phyloP scores from a whole-genome alignment of 1,284 basidiomycete species.

The Cystobasidium sp. region DNA sequence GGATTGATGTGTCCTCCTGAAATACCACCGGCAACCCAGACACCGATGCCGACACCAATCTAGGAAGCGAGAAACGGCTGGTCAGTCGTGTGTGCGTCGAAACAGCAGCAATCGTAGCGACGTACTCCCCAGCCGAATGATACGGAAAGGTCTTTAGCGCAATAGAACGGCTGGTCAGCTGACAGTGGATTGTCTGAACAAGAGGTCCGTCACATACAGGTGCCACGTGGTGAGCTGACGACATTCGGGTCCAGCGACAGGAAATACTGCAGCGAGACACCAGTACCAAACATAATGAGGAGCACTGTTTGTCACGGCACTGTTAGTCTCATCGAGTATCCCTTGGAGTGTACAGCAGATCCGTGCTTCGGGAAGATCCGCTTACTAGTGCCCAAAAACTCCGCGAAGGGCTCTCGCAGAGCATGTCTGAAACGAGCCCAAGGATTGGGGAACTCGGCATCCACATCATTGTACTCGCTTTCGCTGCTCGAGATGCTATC shows the following conservation, averaged over 20 bases:
- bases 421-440: slow-evolving; percentile 41
- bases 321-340: not conserved
- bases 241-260: slow-evolving; percentile 39
- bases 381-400: slow-evolving; percentile 42
- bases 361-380: not conserved
- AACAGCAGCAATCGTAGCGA: not conserved
- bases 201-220: no score
- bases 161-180: no score
- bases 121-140: slow-evolving; percentile 37
- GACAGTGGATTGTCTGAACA: no score
- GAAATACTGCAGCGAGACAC: slow-evolving; percentile 40
- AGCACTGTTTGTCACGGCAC: slow-evolving; percentile 25
- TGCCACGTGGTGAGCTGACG: slow-evolving; percentile 20
- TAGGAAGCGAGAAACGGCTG: not conserved
- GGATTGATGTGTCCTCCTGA: slow-evolving; percentile 47
- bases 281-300: slow-evolving; percentile 43
- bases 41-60: slow-evolving; percentile 40
- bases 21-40: slow-evolving; percentile 46
- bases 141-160: slow-evolving; percentile 44
- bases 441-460: slow-evolving; percentile 40
- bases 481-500: slow-evolving; percentile 11
- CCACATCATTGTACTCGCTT: slow-evolving; percentile 18
- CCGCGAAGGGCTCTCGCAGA: slow-evolving; percentile 43
- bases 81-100: not conserved
- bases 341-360: not conserved